Percentiles rank a stretch among this genome's conserved stretches.
These are phyloP conservation scores for Perilla frutescens DNA, from an alignment of 257 asterid genomes.

Conservation along the genomic window DNA sequence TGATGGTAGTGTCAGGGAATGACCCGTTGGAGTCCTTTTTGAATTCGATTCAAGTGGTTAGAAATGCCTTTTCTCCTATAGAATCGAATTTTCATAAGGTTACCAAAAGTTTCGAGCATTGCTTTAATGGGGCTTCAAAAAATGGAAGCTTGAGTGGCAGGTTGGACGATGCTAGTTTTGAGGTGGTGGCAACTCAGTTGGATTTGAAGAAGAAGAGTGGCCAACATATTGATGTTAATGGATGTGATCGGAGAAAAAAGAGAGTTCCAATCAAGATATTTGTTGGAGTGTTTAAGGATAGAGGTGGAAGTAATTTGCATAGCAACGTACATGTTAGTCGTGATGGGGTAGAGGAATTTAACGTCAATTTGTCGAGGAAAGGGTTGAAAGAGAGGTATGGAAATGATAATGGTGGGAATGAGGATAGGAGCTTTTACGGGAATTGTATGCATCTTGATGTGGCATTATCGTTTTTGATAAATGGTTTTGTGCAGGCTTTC, in stretches of 20 bases:
- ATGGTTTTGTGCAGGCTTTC: slow-evolving; percentile 76
- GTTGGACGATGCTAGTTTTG: slow-evolving; percentile 37
- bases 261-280: slow-evolving; percentile 62
- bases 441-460: slow-evolving; percentile 71
- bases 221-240: slow-evolving; percentile 39
- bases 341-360: slow-evolving; percentile 37
- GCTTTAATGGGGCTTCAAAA: slow-evolving; percentile 64
- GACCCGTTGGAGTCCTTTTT: slow-evolving; percentile 85
- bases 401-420: slow-evolving; percentile 45
- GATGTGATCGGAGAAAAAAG: slow-evolving; percentile 53
- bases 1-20: slow-evolving; percentile 75
- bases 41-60: slow-evolving; percentile 80
- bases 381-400: slow-evolving; percentile 68
- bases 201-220: slow-evolving; percentile 49
- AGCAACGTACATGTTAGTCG: slow-evolving; percentile 30
- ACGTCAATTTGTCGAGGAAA: slow-evolving; percentile 45
- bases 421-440: slow-evolving; percentile 46
- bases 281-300: slow-evolving; percentile 63
- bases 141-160: slow-evolving; percentile 37
- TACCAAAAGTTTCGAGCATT: slow-evolving; percentile 76
- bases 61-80: slow-evolving; percentile 71
- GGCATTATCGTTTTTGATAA: slow-evolving; percentile 66
- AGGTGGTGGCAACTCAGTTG: slow-evolving; percentile 41
- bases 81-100: slow-evolving; percentile 75
- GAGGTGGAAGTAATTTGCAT: slow-evolving; percentile 46